Evolutionary conservation across 2,329 filamentous ascomycete genomes (phyloP).

Genomic region (Hypoxylon sp.): DNA sequence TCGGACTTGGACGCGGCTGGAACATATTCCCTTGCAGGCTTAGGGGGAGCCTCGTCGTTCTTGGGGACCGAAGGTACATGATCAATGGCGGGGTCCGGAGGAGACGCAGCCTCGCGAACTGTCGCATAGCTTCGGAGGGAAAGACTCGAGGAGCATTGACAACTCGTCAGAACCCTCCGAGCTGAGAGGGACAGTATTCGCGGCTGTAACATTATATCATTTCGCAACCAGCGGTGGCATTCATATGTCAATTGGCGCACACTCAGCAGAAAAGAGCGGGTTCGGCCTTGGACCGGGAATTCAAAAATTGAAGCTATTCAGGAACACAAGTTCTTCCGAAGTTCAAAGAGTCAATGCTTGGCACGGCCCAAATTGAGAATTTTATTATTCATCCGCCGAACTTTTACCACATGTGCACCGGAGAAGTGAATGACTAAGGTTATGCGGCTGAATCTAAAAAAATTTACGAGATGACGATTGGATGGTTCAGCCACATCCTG

Average conservation of each 20-base stretch:
- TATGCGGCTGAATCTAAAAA: conserved; percentile 34
- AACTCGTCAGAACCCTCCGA: conserved; percentile 49
- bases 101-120: conserved; percentile 41
- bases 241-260: conserved; percentile 39
- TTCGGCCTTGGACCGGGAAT: conserved; percentile 45
- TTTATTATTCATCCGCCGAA: conserved; percentile 21
- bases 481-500: conserved; percentile 42
- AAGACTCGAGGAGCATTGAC: conserved; percentile 44
- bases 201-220: conserved; percentile 55
- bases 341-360: conserved; percentile 32
- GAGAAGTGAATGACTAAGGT: background rate
- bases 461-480: conserved; percentile 27
- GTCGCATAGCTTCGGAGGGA: conserved; percentile 52
- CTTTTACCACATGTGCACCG: conserved; percentile 35
- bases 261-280: conserved; percentile 24
- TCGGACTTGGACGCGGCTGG: conserved; percentile 37
- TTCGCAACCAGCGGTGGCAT: conserved; percentile 37
- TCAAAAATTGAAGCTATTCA: conserved; percentile 50
- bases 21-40: conserved; percentile 28
- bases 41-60: conserved; percentile 36
- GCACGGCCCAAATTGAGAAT: conserved; percentile 11
- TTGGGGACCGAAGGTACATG: conserved; percentile 40
- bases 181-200: conserved; percentile 51
- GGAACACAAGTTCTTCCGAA: conserved; percentile 49
- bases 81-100: conserved; percentile 40